Base-by-base conservation (phyloP, 2,329 filamentous ascomycete species). In the Sporothrix dimorphospora region DNA sequence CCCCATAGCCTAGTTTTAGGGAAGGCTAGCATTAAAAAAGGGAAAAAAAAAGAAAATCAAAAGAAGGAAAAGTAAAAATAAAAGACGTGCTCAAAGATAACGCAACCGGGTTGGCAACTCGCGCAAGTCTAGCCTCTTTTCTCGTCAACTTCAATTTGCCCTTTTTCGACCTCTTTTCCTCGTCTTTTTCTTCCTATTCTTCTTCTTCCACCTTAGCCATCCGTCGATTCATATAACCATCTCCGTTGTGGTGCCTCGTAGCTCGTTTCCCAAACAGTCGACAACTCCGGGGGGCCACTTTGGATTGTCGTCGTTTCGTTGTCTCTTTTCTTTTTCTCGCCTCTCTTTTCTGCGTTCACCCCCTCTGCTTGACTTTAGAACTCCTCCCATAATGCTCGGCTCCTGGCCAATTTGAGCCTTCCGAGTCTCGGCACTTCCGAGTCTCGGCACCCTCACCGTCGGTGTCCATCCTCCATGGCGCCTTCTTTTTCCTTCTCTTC, bases 351-450 rank as follows among this genome's bases (percentile, higher is more conserved):
- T n/a, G n/a, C n/a, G n/a, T n/a, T n/a, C n/a, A n/a, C n/a, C n/a
- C n/a, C 34, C 57, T 61, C 34, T 57, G 53, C 3, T 40, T 59
- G 27, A 5, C 7, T 12, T 61, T 61, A 40, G 19, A 11, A 6
- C 27, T 57, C 53, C 24, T 57, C 53, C 53, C 53, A 57, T 57
- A 34, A 57, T 57, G 4, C 53, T 57, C 53, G 53, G 53, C 53
- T 34, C 53, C 53, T 38, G 53, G 27, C 53, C 53, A 57, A 57
- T 57, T 57, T 57, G 53, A 3, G 27, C 12, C 27, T 19, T 57
- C 16, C n/a, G n/a, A n/a, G n/a, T 21, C 27, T 27, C 5, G 53
- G 14, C 14, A 19, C 30, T 38, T 14, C 4, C 53, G 21, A 34
- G 27, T 38, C 8, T 21, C n/a, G 16, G 34, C 57, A n/a, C n/a